Base-by-base conservation (phyloP, 352 stramenopile species). In the Phytophthora multivora region DNA sequence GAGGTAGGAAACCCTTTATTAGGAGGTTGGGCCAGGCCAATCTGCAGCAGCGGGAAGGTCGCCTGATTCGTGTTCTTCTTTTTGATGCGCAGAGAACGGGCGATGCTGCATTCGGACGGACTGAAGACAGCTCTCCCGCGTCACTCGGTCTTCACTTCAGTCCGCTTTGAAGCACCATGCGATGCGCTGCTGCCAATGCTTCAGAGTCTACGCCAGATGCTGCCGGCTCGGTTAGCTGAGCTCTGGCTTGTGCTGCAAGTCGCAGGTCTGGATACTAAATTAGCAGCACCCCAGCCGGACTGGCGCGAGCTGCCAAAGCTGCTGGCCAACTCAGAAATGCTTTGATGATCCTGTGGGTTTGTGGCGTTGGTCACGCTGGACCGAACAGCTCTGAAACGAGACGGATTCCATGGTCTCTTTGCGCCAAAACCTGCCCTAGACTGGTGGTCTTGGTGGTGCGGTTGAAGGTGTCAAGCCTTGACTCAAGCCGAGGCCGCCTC, bases 41-140 rank as follows among this genome's bases (percentile, higher is more conserved):
- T 23, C 39, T 7, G 15, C 9, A 4, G 16, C 11, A 6, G 16
- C 9, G 16, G n/a, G 10, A 33, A 33, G 28, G 28, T 33, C 30
- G 30, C 31, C 38, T 67, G 50, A 55, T 63, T 67, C 61, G 6
- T 68, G 45, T 65, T 62, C 49, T 71, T 62, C 49, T 53, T 58
- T 66, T 50, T 47, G 13, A 25, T 0, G 43, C 1, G 25, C 39
- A 71, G 39, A 43, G 35, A 16, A 16, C 15, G 13, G 43, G 16
- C 49, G 28, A 3, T 40, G 18, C 16, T 47, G 31, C n/a, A 19
- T 61, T 12, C 19, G 18, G 28, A 30, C 42, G 9, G 21, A 51
- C 21, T 19, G 31, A 42, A 11, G 35, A 46, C 55, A 63, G 55
- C 55, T 63, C 55, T 63, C 25, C 45, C 55, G 55, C 55, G 55